These are phyloP conservation scores for Boletus pseudo-olivaceus DNA, from an alignment of 768 basidiomycete species.

Conservation along the genomic window DNA sequence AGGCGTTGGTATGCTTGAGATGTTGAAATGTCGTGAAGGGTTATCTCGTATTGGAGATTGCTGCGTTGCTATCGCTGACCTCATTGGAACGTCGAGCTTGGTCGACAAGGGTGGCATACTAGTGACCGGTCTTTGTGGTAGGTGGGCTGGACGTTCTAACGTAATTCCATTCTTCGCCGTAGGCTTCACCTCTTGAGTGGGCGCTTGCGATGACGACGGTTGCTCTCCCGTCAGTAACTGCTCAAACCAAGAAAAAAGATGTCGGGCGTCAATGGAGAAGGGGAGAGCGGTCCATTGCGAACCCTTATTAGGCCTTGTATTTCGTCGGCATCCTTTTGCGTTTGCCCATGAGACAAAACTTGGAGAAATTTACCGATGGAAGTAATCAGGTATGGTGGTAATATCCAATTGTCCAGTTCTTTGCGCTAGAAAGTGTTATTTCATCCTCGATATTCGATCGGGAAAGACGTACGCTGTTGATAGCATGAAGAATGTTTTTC, in stretches of 20 bases:
- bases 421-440: constrained; percentile 40
- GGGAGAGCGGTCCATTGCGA: constrained; percentile 46
- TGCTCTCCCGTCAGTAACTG: constrained; percentile 37
- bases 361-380: constrained; percentile 32
- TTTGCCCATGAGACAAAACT: constrained; percentile 22
- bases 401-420: constrained; percentile 39
- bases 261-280: constrained; percentile 38
- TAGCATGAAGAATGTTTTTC: constrained; percentile 17
- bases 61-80: constrained; percentile 8
- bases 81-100: constrained; percentile 12
- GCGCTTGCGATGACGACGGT: constrained; percentile 16
- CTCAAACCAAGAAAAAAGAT: constrained; percentile 40
- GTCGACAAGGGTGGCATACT: constrained; percentile 12
- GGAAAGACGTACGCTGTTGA: constrained; percentile 26
- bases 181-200: constrained; percentile 9
- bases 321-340: constrained; percentile 26
- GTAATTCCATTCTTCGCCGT: constrained; percentile 12
- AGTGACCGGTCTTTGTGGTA: constrained; percentile 23
- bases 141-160: constrained; percentile 24
- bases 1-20: constrained; percentile 10
- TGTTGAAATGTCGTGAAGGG: background rate
- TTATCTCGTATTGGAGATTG: constrained; percentile 14
- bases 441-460: constrained; percentile 8
- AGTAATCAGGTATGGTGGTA: constrained; percentile 39
- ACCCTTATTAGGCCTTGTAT: constrained; percentile 51